Evolutionary conservation across 2,329 filamentous ascomycete genomes (phyloP), one percentile per base, ranked within the genome.

Genomic region (Penicillium sp.): DNA sequence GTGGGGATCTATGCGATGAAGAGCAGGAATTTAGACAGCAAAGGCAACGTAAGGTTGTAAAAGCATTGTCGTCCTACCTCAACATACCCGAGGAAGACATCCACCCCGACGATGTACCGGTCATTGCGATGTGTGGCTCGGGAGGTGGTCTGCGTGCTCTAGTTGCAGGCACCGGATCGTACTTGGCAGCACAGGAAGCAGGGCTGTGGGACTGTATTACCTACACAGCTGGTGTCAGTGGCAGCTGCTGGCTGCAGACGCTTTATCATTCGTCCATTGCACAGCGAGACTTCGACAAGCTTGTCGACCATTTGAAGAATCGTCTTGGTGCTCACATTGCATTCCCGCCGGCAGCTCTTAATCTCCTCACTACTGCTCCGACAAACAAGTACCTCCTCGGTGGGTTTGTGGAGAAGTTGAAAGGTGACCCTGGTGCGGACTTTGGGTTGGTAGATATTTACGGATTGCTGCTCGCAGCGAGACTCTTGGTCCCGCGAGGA

Each of bases 381-480:
- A 97, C 93, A 0, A 96, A 91, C 70, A 96, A 95, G 58, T 89
- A 87, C 57, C 79, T 98, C 1, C 76, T 98, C 10, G 85, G 84
- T 56, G 90, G 93, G 1, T 73, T 95, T 45, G 86, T 98, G 0
- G 93, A 98, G 67, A 96, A 95, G 69, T 76, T 95, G 28, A 88
- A 85, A 64, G 91, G 89, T 5, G 86, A 90, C 52, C 81, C 84
- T 0, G 75, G 83, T 13, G 85, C 90, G 0, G 81, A 87, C 51
- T 90, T 96, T 67, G 91, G 93, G 0, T 76, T 98, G 19, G 93
- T 98, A 15, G 93, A 98, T 65, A 77, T 95, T 12, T 98, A 97
- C 63, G 93, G 93, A 1, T 75, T 95, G 9, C 73, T 97, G 12
- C 76, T 98, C 6, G 88, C 87, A 7, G 87, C 88, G 5, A 79